Evolutionary conservation across 2,329 filamentous ascomycete genomes (phyloP), one percentile per base, ranked within the genome.

Genomic region (Chaetomiaceae sp.): DNA sequence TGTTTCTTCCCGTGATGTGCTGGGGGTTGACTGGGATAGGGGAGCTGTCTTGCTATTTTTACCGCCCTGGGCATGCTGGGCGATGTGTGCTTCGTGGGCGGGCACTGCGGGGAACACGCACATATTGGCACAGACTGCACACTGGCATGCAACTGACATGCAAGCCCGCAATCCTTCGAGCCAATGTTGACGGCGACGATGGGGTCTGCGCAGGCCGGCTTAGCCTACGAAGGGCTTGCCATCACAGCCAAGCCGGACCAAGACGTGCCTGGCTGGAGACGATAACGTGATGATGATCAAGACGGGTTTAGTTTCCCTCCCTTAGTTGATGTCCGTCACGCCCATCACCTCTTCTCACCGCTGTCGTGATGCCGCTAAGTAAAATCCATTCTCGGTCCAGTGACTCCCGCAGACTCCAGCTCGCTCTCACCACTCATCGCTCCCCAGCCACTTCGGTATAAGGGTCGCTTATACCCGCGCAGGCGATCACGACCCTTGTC

Each of bases 41-140:
- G n/a, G n/a, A n/a, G n/a, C n/a, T n/a, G n/a, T n/a, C 13, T 6
- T 48, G 31, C 50, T 55, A 57, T 57, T 55, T 57, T 57, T 54
- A 48, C 43, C 14, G 37, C 25, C n/a, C 16, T 39, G 17, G 23
- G 33, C 23, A n/a, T 20, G 35, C 35, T 17, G 31, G 25, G 25
- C 19, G 14, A 25, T 41, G 42, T 49, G 53, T 43, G 37, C 37
- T 27, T 27, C 25, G 25, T 12, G 25, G n/a, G n/a, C n/a, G n/a
- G n/a, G n/a, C n/a, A n/a, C n/a, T n/a, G n/a, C n/a, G n/a, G n/a
- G n/a, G n/a, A n/a, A n/a, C n/a, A n/a, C n/a, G n/a, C n/a, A n/a
- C n/a, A n/a, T n/a, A n/a, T n/a, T n/a, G n/a, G n/a, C n/a, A n/a
- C n/a, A n/a, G n/a, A n/a, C n/a, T n/a, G n/a, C n/a, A n/a, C n/a